Base-by-base conservation (phyloP, 441 rosid species). In the Monsonia emarginata region DNA sequence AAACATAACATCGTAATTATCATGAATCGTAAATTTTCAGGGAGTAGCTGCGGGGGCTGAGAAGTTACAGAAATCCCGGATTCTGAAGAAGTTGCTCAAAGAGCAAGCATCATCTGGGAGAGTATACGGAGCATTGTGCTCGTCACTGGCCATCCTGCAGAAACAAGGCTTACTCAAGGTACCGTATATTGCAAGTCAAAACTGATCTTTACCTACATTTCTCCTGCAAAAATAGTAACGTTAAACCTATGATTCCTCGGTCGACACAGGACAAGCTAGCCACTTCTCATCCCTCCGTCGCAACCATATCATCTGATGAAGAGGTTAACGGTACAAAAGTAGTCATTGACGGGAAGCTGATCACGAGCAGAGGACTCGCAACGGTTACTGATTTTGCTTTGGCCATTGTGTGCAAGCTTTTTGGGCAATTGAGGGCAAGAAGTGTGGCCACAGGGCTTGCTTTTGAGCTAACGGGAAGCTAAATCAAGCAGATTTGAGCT, bases 401-500 rank as follows among this genome's bases (percentile, higher is more conserved):
- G 69, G 83, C 88, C 66, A 84, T 94, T 21, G 81, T 90, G 25
- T 79, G 86, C 79, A 94, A 90, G 78, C 76, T 94, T 67, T 90
- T 94, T 22, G 97, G 96, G 57, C 82, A 88, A 5, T 78, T 76
- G 16, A 90, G 97, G 78, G 91, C 97, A 36, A 86, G 85, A 66
- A 79, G 93, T 58, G 87, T 93, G 27, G 95, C 97, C 5, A 88
- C 85, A 78, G 97, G 97, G 69, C 93, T 93, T 24, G 96, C 88
- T 71, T 82, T 85, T 67, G n/a, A n/a, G n/a, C n/a, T n/a, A n/a
- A n/a, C n/a, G n/a, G n/a, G n/a, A n/a, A n/a, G n/a, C n/a, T n/a
- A n/a, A n/a, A n/a, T n/a, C n/a, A n/a, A n/a, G n/a, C n/a, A n/a
- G n/a, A n/a, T n/a, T n/a, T n/a, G n/a, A n/a, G n/a, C n/a, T n/a